Percentiles rank a stretch among this genome's conserved stretches.
Evolutionary conservation across 2,329 filamentous ascomycete genomes (phyloP).

Genomic region (Diaporthe vexans): DNA sequence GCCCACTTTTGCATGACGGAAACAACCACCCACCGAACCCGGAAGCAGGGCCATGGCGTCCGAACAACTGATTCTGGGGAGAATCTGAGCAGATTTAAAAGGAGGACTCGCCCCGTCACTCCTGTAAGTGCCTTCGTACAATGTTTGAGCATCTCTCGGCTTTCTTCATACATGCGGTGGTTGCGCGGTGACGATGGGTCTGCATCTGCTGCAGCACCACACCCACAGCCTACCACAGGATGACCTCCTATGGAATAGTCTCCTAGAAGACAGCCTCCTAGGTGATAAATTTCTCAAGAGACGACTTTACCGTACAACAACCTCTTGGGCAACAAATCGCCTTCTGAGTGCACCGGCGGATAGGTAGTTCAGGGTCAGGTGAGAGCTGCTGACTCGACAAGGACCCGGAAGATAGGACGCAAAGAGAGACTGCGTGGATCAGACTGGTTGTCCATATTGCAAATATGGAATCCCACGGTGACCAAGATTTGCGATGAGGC

Average conservation of each 20-base stretch:
- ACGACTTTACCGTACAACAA: no score
- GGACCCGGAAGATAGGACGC: not conserved
- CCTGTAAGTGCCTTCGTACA: not conserved
- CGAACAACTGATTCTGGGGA: not conserved
- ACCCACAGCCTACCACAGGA: no score
- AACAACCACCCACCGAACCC: not conserved
- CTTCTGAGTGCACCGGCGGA: not conserved
- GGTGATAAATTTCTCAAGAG: no score
- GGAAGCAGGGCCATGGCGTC: not conserved
- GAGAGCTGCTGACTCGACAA: not conserved
- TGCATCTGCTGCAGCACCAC: not conserved
- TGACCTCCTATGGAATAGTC: no score
- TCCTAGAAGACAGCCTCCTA: no score
- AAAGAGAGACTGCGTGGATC: not conserved
- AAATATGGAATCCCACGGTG: not conserved
- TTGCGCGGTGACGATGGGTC: not conserved
- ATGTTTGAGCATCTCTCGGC: not conserved
- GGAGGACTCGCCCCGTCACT: not conserved
- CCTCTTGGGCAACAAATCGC: not conserved
- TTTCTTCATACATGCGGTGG: not conserved
- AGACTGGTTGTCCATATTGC: not conserved
- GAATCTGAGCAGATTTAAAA: not conserved
- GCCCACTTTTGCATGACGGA: not conserved
- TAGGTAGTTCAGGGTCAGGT: not conserved
- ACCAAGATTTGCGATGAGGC: not conserved